Evolutionary conservation across 148 eudicot genomes (phyloP).

Genomic region (Dysphania ambrosioides): DNA sequence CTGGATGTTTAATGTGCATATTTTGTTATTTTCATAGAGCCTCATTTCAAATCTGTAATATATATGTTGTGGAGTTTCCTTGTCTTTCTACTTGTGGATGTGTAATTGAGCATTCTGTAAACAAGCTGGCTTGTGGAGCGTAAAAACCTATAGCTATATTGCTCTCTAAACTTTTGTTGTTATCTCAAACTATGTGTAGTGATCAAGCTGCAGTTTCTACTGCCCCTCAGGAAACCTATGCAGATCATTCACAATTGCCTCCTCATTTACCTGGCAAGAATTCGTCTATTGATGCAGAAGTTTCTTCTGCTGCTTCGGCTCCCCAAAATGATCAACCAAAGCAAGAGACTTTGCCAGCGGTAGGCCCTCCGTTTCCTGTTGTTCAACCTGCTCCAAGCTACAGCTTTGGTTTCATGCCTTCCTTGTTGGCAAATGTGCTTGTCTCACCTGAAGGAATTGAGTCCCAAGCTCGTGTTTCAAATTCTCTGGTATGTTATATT

Average conservation of each 20-base stretch:
- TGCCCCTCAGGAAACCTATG: slow-evolving; percentile 29
- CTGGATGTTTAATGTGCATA: not conserved
- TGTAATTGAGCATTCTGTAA: not conserved
- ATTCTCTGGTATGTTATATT: slow-evolving; percentile 25
- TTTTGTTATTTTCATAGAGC: not conserved
- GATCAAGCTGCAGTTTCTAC: slow-evolving; percentile 31
- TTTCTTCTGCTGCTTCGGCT: slow-evolving; percentile 24
- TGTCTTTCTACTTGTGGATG: not conserved
- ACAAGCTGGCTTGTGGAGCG: not conserved
- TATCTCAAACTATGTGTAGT: slow-evolving; percentile 37
- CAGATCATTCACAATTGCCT: slow-evolving; percentile 29
- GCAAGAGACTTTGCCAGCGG: slow-evolving; percentile 39
- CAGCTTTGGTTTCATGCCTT: slow-evolving; percentile 47
- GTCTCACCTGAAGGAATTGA: slow-evolving; percentile 47
- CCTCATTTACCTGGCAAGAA: slow-evolving; percentile 25
- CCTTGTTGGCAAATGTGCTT: slow-evolving; percentile 40
- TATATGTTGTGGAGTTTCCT: not conserved
- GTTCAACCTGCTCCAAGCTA: slow-evolving; percentile 46
- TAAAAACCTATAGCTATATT: not conserved
- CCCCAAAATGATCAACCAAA: slow-evolving; percentile 39
- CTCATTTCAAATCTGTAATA: not conserved
- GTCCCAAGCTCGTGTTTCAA: slow-evolving; percentile 41
- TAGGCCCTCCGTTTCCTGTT: slow-evolving; percentile 48
- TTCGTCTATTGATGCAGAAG: slow-evolving; percentile 24
- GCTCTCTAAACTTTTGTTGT: slow-evolving; percentile 3